phyloP scores from a whole-genome alignment of 2,329 filamentous ascomycete species.

The Ramichloridium luteum region DNA sequence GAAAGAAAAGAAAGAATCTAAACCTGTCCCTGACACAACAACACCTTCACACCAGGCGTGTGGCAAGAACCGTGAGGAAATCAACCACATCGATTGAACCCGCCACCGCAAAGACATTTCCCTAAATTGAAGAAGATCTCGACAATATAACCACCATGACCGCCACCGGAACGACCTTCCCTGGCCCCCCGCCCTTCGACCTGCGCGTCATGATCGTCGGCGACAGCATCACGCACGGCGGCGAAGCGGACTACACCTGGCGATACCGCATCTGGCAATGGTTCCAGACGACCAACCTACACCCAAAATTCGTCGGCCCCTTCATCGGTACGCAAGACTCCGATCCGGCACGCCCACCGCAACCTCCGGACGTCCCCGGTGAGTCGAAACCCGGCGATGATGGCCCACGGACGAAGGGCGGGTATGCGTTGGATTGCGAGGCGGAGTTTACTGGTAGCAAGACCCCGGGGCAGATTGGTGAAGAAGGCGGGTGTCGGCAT shows the following conservation, averaged over 20 bases:
- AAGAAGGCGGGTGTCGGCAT: constrained; percentile 15
- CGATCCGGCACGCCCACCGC: constrained; percentile 4
- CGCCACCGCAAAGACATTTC: too few relatives aligned
- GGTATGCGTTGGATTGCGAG: neutral
- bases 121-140: too few relatives aligned
- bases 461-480: neutral
- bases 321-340: constrained; percentile 24
- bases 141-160: too few relatives aligned
- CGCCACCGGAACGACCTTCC: neutral
- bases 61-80: too few relatives aligned
- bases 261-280: constrained; percentile 32
- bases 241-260: constrained; percentile 33
- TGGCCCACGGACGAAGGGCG: neutral
- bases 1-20: too few relatives aligned
- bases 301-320: constrained; percentile 26
- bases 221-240: constrained; percentile 17
- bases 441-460: neutral
- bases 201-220: constrained; percentile 13
- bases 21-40: too few relatives aligned
- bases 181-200: neutral
- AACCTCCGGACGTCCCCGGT: constrained; percentile 8
- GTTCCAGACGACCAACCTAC: constrained; percentile 20
- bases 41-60: too few relatives aligned
- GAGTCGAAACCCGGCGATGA: constrained; percentile 1
- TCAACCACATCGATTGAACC: too few relatives aligned